phyloP scores from a whole-genome alignment of 108 stramenopile species.

The Conticribra guillardii region DNA sequence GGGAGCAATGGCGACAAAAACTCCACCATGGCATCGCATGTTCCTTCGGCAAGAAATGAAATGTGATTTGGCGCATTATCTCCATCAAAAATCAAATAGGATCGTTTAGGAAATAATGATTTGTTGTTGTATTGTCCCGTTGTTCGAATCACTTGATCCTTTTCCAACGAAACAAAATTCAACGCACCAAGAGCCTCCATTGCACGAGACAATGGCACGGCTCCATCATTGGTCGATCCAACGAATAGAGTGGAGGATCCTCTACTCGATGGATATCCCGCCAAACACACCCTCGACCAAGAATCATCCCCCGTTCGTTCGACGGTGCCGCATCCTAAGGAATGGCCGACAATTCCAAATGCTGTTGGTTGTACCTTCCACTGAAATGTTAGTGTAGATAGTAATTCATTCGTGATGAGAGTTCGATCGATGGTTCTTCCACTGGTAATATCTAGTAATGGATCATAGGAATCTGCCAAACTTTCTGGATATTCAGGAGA shows the following conservation, averaged over 20 bases:
- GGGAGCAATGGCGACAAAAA: slow-evolving; percentile 80
- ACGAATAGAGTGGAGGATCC: slow-evolving; percentile 28
- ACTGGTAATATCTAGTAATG: slow-evolving; percentile 10
- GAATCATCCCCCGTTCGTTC: slow-evolving; percentile 66
- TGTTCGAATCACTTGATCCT: slow-evolving; percentile 10
- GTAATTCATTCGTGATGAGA: slow-evolving; percentile 49
- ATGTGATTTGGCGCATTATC: slow-evolving; percentile 79
- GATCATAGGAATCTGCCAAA: slow-evolving; percentile 70
- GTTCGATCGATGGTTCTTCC: slow-evolving; percentile 58
- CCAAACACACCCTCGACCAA: slow-evolving; percentile 73
- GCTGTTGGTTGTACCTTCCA: slow-evolving; percentile 46
- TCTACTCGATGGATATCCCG: slow-evolving; percentile 51
- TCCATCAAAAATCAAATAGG: slow-evolving; percentile 55
- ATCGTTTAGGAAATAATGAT: slow-evolving; percentile 38
- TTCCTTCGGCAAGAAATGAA: slow-evolving; percentile 69
- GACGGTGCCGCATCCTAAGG: slow-evolving; percentile 72
- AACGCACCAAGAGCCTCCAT: slow-evolving; percentile 24
- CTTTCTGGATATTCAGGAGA: slow-evolving; percentile 79
- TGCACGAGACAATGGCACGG: slow-evolving; percentile 47
- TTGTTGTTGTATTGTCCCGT: slow-evolving; percentile 13
- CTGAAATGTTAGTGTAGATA: slow-evolving; percentile 31
- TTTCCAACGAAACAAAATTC: slow-evolving; percentile 20
- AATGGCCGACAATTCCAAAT: slow-evolving; percentile 77
- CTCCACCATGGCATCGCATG: slow-evolving; percentile 76
- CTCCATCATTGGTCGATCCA: slow-evolving; percentile 65